Conservation (phyloP, 2,329 filamentous ascomycete species). For the Aureobasidium musti region DNA sequence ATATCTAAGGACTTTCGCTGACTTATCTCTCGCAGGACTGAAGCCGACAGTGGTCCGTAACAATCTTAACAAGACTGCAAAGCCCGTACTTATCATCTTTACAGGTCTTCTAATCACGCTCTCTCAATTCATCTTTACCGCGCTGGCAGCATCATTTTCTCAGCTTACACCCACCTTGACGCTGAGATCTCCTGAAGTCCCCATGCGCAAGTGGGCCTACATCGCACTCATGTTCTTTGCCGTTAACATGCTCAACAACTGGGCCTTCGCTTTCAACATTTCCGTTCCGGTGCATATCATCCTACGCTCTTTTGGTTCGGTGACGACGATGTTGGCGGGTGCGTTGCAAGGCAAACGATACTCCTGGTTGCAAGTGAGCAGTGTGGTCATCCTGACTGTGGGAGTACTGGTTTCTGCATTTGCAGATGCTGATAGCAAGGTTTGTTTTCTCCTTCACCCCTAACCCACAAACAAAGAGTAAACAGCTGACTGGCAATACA, state of each 20-base stretch:
- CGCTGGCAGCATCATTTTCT: conserved; percentile 56
- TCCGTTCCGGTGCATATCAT: conserved; percentile 98
- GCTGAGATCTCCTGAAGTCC: conserved; percentile 75
- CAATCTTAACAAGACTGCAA: not conserved
- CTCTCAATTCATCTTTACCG: conserved; percentile 61
- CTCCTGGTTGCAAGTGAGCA: conserved; percentile 73
- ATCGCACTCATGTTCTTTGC: conserved; percentile 90
- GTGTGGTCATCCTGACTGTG: conserved; percentile 78
- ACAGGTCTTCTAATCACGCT: conserved; percentile 65
- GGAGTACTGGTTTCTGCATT: conserved; percentile 87
- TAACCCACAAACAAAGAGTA: not conserved
- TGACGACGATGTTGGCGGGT: conserved; percentile 92
- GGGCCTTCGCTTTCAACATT: conserved; percentile 95
- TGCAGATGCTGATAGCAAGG: conserved; percentile 85
- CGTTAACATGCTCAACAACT: conserved; percentile 96
- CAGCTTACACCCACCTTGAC: conserved; percentile 62
- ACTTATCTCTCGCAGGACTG: conserved; percentile 59
- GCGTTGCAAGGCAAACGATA: conserved; percentile 84
- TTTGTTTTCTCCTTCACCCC: conserved; percentile 42
- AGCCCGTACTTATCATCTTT: too few species aligned
- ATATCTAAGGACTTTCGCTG: not conserved
- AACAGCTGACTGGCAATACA: not conserved
- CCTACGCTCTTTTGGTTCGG: conserved; percentile 88
- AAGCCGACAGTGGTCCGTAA: conserved; percentile 75
- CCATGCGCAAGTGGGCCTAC: conserved; percentile 78